Evolutionary conservation across 371 early-diverging fungal genomes (phyloP).

Genomic region (Mucor indicus): DNA sequence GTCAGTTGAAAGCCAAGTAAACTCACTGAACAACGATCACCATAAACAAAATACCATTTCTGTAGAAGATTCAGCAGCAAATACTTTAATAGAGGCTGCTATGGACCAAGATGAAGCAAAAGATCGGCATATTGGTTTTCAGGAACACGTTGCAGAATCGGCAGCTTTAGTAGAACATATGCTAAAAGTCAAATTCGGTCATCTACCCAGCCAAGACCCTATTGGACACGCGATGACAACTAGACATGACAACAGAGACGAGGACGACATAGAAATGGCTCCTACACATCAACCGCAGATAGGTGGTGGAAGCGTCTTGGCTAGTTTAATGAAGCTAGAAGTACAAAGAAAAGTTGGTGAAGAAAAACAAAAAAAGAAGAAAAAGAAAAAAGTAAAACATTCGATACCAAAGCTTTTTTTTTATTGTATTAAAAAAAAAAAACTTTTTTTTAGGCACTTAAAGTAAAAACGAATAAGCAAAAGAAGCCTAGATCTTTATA

Average conservation of each 20-base stretch:
- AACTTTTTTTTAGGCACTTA: too few species aligned
- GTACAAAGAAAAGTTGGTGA: conserved; percentile 15
- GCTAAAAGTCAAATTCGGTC: conserved; percentile 19
- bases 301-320: conserved; percentile 34
- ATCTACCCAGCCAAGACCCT: background rate
- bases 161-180: conserved; percentile 44
- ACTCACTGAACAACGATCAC: conserved; percentile 4
- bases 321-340: conserved; percentile 43
- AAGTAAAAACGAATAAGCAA: background rate
- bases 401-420: background rate
- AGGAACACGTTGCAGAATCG: conserved; percentile 44
- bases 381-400: background rate
- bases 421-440: background rate
- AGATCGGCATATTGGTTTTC: conserved; percentile 46
- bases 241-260: conserved; percentile 7
- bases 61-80: conserved; percentile 10
- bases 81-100: conserved; percentile 40
- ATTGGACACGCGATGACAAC: conserved; percentile 1
- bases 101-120: conserved; percentile 38
- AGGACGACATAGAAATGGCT: conserved; percentile 1
- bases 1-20: background rate
- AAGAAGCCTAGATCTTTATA: conserved; percentile 1
- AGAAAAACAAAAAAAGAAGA: conserved; percentile 7
- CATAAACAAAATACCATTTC: background rate
- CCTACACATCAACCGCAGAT: background rate